Percentiles rank a stretch among this genome's conserved stretches.
These are phyloP conservation scores for Amanita pseudoporphyria DNA, from an alignment of 768 basidiomycete species.

Conservation along the genomic window DNA sequence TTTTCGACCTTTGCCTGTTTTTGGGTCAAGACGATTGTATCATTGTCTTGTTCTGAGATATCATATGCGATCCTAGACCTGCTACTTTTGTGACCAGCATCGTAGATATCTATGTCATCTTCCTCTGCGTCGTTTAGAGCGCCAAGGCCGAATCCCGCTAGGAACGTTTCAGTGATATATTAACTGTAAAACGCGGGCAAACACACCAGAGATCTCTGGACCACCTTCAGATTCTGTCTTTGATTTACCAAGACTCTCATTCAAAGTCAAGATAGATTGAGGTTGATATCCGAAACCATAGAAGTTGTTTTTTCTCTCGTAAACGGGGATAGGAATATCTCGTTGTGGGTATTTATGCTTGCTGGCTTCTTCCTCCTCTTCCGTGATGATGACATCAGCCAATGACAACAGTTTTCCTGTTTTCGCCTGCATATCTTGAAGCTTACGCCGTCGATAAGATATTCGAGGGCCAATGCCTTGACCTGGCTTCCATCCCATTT, in stretches of 20 bases:
- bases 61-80: constrained; percentile 59
- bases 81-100: constrained; percentile 27
- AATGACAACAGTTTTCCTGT: constrained; percentile 20
- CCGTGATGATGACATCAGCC: constrained; percentile 26
- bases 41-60: constrained; percentile 49
- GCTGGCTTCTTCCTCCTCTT: constrained; percentile 70
- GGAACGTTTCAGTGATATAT: not conserved
- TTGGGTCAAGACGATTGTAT: constrained; percentile 24
- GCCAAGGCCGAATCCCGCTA: constrained; percentile 83
- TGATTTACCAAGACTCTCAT: constrained; percentile 43
- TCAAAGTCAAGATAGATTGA: constrained; percentile 48
- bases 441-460: constrained; percentile 60
- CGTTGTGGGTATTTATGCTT: constrained; percentile 84
- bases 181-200: not conserved
- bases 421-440: constrained; percentile 53
- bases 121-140: constrained; percentile 92
- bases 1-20: constrained; percentile 12
- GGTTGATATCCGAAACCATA: constrained; percentile 81
- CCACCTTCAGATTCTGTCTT: constrained; percentile 24
- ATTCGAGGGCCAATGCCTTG: constrained; percentile 92
- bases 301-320: constrained; percentile 61
- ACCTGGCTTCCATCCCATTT: constrained; percentile 92
- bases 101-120: constrained; percentile 84
- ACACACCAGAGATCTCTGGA: constrained; percentile 47
- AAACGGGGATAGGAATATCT: constrained; percentile 58